Evolutionary conservation across 768 basidiomycete species (phyloP).

Genomic region (Suillus alpinus): DNA sequence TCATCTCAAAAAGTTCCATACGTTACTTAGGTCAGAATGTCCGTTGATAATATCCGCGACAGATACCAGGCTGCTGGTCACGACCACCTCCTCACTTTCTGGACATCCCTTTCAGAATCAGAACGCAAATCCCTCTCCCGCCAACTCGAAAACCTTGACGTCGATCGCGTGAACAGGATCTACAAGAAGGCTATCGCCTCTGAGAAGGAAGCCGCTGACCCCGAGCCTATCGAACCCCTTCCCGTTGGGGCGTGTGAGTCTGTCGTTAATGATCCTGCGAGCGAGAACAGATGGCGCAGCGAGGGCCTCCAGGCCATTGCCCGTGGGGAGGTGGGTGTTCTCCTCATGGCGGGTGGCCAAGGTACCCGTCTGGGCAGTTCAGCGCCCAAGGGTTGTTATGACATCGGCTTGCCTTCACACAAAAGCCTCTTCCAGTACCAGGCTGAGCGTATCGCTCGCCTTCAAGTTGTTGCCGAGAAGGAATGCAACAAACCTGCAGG

Average conservation of each 20-base stretch:
- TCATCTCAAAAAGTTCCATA: not conserved
- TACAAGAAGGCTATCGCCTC: constrained; percentile 72
- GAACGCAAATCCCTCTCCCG: constrained; percentile 62
- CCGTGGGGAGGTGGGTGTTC: constrained; percentile 83
- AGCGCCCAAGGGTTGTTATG: constrained; percentile 97
- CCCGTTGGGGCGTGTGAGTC: constrained; percentile 75
- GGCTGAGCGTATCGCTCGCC: constrained; percentile 88
- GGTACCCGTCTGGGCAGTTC: constrained; percentile 91
- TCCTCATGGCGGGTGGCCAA: constrained; percentile 98
- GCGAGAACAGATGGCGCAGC: constrained; percentile 70
- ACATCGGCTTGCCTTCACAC: constrained; percentile 91
- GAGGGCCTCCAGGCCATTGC: constrained; percentile 81
- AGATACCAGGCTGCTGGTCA: constrained; percentile 82
- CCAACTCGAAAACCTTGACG: constrained; percentile 81
- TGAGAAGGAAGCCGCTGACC: constrained; percentile 50
- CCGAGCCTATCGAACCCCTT: constrained; percentile 73
- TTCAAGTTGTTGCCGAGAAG: constrained; percentile 74
- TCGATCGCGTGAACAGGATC: constrained; percentile 88
- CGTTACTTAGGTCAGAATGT: constrained; percentile 39
- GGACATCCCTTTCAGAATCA: constrained; percentile 60
- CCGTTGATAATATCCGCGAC: constrained; percentile 52
- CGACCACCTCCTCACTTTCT: constrained; percentile 88
- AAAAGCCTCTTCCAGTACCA: constrained; percentile 96
- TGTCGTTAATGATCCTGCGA: constrained; percentile 48
- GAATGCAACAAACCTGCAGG: constrained; percentile 49